These are phyloP conservation scores for Tetrastigma voinierianum DNA, from an alignment of 164 flowering plant species.

Conservation along the genomic window DNA sequence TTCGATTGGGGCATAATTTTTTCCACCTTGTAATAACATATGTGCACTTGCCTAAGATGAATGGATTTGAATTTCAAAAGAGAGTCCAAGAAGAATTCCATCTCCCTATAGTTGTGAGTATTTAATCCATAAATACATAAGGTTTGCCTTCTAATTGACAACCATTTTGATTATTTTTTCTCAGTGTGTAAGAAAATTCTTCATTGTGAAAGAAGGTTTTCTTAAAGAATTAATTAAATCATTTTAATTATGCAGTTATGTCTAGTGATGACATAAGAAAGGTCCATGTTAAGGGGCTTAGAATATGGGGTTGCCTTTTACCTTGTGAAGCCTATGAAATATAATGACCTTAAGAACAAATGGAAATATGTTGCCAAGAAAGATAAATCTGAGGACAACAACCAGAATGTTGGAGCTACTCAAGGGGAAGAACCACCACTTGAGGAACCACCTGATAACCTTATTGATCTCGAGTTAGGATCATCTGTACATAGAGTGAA, in stretches of 20 bases:
- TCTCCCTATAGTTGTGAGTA: slow-evolving; percentile 13
- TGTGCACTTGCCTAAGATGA: slow-evolving; percentile 9
- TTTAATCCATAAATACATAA: too few species aligned
- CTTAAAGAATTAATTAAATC: too few species aligned
- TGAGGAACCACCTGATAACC: neutral
- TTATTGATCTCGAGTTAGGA: slow-evolving; percentile 2
- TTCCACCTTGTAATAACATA: slow-evolving; percentile 8
- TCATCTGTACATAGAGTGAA: slow-evolving; percentile 16
- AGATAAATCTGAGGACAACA: neutral
- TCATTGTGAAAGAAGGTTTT: too few species aligned
- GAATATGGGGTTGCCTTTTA: slow-evolving; percentile 39
- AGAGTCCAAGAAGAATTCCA: slow-evolving; percentile 4
- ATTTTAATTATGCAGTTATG: slow-evolving; percentile 63
- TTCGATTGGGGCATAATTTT: neutral
- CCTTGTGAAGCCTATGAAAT: slow-evolving; percentile 38
- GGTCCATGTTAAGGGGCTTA: slow-evolving; percentile 23
- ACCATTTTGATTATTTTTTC: too few species aligned
- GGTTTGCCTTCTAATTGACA: too few species aligned
- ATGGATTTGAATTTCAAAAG: slow-evolving; percentile 2
- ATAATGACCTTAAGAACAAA: slow-evolving; percentile 27
- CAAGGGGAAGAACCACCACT: neutral
- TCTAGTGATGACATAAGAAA: slow-evolving; percentile 41
- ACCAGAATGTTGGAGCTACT: slow-evolving; percentile 7
- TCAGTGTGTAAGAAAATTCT: too few species aligned
- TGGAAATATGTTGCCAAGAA: slow-evolving; percentile 43